These are phyloP conservation scores for Mucor ambiguus DNA, from an alignment of 371 early-diverging fungal species.

Conservation along the genomic window DNA sequence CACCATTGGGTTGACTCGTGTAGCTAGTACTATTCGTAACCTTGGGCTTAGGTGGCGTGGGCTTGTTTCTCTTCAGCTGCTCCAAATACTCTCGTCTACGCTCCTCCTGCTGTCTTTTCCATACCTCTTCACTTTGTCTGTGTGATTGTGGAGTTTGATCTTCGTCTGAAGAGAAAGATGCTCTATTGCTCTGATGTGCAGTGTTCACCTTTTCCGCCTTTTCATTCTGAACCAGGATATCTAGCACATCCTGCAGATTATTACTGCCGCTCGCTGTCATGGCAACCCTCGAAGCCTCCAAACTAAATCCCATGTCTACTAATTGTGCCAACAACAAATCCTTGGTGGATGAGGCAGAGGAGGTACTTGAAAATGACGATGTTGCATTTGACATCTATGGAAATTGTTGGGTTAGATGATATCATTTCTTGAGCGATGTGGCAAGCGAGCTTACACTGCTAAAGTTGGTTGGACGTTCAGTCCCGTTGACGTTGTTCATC, in stretches of 20 bases:
- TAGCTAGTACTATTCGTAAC: not conserved
- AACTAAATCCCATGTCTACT: constrained; percentile 77
- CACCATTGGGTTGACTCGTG: not conserved
- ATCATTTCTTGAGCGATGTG: not conserved
- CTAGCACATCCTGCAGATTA: constrained; percentile 66
- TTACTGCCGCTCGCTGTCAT: constrained; percentile 56
- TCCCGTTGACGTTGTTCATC: not conserved
- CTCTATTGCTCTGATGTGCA: not conserved
- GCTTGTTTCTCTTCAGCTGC: constrained; percentile 17
- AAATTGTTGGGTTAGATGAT: not conserved
- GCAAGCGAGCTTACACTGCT: not conserved
- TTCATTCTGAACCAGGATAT: constrained; percentile 65
- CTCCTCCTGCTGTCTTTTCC: constrained; percentile 37
- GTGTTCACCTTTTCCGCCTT: constrained; percentile 17
- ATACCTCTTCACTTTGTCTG: constrained; percentile 60
- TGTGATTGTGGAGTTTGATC: constrained; percentile 54
- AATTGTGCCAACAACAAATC: constrained; percentile 62
- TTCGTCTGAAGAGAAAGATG: not conserved
- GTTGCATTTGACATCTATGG: not conserved
- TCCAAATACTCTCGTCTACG: constrained; percentile 21
- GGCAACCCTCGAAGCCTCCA: constrained; percentile 63
- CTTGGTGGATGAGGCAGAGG: not conserved
- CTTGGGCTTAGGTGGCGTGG: constrained; percentile 13
- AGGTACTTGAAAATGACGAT: not conserved
- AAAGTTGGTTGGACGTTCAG: not conserved